phyloP scores from a whole-genome alignment of 495 filamentous ascomycete genomes.

The Penicillium ochrochloron region DNA sequence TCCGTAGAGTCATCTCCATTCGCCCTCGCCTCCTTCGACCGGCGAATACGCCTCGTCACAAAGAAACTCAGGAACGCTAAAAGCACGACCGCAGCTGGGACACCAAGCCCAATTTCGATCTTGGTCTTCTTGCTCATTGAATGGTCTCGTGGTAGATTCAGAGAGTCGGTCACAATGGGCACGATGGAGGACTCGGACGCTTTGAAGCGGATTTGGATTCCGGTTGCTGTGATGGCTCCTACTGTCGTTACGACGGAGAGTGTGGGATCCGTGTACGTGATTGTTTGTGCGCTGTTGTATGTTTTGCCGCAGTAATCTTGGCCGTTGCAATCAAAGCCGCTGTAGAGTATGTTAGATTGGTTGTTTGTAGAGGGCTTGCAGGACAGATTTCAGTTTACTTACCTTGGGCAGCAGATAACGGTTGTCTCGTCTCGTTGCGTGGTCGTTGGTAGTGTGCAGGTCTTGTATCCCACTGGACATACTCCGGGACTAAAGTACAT shows the following conservation, averaged over 20 bases:
- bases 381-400: background rate
- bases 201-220: conserved; percentile 23
- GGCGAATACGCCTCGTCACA: background rate
- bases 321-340: conserved; percentile 15
- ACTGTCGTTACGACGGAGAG: conserved; percentile 9
- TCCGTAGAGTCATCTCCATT: background rate
- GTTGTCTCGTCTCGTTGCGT: conserved; percentile 18
- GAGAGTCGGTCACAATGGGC: conserved; percentile 17
- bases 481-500: conserved; percentile 22
- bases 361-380: background rate
- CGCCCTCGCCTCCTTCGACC: background rate
- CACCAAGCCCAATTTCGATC: conserved; percentile 16
- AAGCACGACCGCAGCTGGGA: conserved; percentile 1
- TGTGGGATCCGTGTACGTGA: conserved; percentile 15
- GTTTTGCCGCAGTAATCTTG: conserved; percentile 16
- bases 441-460: conserved; percentile 15
- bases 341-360: background rate
- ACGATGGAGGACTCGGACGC: conserved; percentile 19
- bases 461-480: conserved; percentile 22
- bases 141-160: conserved; percentile 10
- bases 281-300: conserved; percentile 14
- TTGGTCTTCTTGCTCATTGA: conserved; percentile 10
- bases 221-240: conserved; percentile 18
- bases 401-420: conserved; percentile 21
- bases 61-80: background rate